These are phyloP conservation scores for Quercus tomentella DNA, from an alignment of 331 rosid species.

Conservation along the genomic window DNA sequence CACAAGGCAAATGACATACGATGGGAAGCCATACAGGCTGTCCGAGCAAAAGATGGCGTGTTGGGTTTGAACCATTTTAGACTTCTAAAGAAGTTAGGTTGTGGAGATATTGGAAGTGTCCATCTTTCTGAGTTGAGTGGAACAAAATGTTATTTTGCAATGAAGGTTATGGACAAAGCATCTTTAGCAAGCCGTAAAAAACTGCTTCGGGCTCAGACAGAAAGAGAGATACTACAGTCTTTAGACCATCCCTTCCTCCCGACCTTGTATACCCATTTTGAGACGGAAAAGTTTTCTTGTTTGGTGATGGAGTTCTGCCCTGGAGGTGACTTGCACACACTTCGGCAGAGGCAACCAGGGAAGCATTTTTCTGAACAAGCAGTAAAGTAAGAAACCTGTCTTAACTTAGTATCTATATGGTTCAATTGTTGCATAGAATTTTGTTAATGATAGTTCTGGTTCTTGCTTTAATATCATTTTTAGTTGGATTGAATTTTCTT, in stretches of 20 bases:
- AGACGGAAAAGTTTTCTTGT: conserved; percentile 51
- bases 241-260: conserved; percentile 61
- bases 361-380: conserved; percentile 54
- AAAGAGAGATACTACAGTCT: conserved; percentile 50
- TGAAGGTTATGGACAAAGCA: conserved; percentile 56
- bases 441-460: background rate
- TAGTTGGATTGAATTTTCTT: background rate
- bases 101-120: conserved; percentile 59
- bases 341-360: conserved; percentile 58
- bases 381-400: conserved; percentile 38
- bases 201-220: conserved; percentile 57
- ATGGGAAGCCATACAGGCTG: conserved; percentile 59
- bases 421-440: background rate
- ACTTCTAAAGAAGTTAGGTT: conserved; percentile 49
- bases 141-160: conserved; percentile 51
- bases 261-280: conserved; percentile 42
- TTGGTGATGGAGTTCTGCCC: conserved; percentile 64
- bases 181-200: conserved; percentile 50
- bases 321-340: conserved; percentile 58
- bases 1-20: conserved; percentile 52
- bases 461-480: background rate
- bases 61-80: conserved; percentile 49
- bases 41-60: conserved; percentile 38
- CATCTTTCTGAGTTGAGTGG: conserved; percentile 50
- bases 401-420: background rate